Evolutionary conservation across 2,329 filamentous ascomycete genomes (phyloP), one percentile per base, ranked within the genome.

Genomic region (Fusarium oligoseptatum): DNA sequence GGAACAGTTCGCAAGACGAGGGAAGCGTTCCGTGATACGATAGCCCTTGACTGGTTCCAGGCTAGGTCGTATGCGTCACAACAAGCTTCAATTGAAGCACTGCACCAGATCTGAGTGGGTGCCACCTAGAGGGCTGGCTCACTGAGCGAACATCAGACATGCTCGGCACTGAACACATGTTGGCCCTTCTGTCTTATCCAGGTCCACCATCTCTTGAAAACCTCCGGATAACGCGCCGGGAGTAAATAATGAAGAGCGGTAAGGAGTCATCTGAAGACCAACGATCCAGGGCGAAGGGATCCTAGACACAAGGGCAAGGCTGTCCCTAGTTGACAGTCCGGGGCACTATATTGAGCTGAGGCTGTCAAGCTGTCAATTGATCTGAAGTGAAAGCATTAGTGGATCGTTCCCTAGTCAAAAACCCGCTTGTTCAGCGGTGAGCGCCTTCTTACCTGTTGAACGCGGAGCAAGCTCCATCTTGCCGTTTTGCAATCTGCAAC

Each of bases 401-500:
- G 67, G 65, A 60, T 43, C 60, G 43, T 48, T 45, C 45, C 61
- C 50, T 55, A 57, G 55, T 58, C 37, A 34, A 68, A 67, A 70
- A 37, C 55, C 67, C 58, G 55, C 39, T 60, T 68, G 67, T 41
- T 41, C 64, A 70, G 66, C 68, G 76, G 73, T 71, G 69, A 75
- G 64, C 61, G 36, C 65, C 27, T 67, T 56, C 56, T 71, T 66
- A 69, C 60, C 58, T 61, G 62, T 58, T 66, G 62, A 64, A 64
- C 66, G 43, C 45, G 24, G 69, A 50, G 32, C 60, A 58, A 36
- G 58, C 43, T 66, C 48, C 67, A 62, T 60, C 48, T 36, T 45
- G 36, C 62, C 62, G 50, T 57, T 57, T 63, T 67, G 67, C 29
- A 73, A 70, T 73, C 73, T 75, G 64, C 67, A 75, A 57, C 58